Conservation (phyloP, 768 basidiomycete genomes). For the Trametopsis cervina region DNA sequence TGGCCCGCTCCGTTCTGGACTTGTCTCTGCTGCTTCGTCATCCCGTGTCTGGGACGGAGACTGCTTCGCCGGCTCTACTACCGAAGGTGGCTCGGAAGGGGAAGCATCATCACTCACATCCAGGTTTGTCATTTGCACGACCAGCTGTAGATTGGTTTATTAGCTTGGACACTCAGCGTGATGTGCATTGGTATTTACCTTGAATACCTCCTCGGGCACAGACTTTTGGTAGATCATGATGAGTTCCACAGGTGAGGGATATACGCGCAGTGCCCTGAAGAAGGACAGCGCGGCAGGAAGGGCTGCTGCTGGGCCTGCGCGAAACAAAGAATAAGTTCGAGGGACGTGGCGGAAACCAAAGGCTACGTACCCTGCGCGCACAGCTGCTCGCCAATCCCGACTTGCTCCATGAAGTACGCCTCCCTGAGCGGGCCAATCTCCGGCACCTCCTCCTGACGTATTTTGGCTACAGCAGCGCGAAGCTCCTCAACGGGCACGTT, state of each 20-base stretch:
- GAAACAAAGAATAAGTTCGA: not conserved
- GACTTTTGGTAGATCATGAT: conserved; percentile 94
- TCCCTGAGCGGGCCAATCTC: conserved; percentile 72
- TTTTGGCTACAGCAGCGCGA: conserved; percentile 52
- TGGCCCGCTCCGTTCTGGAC: conserved; percentile 56
- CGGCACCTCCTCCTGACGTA: conserved; percentile 67
- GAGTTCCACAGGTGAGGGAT: conserved; percentile 91
- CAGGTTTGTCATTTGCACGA: conserved; percentile 81
- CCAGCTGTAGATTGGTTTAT: conserved; percentile 33
- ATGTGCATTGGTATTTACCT: conserved; percentile 35
- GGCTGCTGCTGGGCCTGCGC: conserved; percentile 66
- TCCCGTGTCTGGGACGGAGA: conserved; percentile 24
- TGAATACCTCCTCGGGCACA: conserved; percentile 74
- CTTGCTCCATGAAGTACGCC: conserved; percentile 85
- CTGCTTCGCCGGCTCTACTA: conserved; percentile 18
- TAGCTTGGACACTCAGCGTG: conserved; percentile 1
- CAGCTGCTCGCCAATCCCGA: conserved; percentile 82
- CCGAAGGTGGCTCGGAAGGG: conserved; percentile 13
- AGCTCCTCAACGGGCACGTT: conserved; percentile 45
- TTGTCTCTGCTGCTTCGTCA: conserved; percentile 49
- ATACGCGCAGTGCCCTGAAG: conserved; percentile 90
- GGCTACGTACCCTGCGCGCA: conserved; percentile 56
- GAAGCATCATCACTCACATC: conserved; percentile 73
- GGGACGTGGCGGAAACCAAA: too few relatives aligned
- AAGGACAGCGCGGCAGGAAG: conserved; percentile 83